phyloP scores from a whole-genome alignment of 768 basidiomycete genomes.

The Boletus eberwhitei region DNA sequence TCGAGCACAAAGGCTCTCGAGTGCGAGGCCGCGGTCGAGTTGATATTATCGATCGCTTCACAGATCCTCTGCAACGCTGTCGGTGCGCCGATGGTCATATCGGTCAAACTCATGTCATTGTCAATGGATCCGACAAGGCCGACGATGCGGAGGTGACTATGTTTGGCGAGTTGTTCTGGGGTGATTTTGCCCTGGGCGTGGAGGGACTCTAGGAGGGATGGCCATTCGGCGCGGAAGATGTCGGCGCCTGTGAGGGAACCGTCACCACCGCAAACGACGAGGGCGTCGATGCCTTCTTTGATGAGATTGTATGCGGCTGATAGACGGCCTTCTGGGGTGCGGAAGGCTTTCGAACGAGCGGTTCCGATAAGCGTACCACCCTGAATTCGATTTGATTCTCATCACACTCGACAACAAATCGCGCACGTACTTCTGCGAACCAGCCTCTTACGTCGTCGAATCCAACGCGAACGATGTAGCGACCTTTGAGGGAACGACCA shows the following conservation, averaged over 20 bases:
- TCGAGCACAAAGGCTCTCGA: slow-evolving; percentile 97
- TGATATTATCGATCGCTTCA: slow-evolving; percentile 97
- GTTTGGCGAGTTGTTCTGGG: slow-evolving; percentile 61
- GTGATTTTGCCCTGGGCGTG: slow-evolving; percentile 72
- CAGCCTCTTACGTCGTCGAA: slow-evolving; percentile 98
- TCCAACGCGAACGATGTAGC: slow-evolving; percentile 92
- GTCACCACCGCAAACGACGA: slow-evolving; percentile 97
- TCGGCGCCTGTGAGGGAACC: slow-evolving; percentile 97
- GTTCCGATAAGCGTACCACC: slow-evolving; percentile 97
- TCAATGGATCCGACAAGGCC: slow-evolving; percentile 99
- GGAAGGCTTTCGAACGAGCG: slow-evolving; percentile 79
- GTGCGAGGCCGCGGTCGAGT: slow-evolving; percentile 93
- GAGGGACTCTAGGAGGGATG: slow-evolving; percentile 70
- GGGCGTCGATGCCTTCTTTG: slow-evolving; percentile 94
- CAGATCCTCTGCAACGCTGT: slow-evolving; percentile 96
- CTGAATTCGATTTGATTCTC: slow-evolving; percentile 35
- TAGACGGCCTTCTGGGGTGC: slow-evolving; percentile 84
- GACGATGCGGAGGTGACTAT: slow-evolving; percentile 89
- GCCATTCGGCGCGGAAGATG: slow-evolving; percentile 92
- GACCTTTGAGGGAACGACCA: slow-evolving; percentile 77
- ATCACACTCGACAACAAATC: not conserved
- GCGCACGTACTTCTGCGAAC: slow-evolving; percentile 73
- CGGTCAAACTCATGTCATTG: slow-evolving; percentile 98
- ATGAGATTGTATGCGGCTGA: slow-evolving; percentile 88
- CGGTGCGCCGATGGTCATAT: slow-evolving; percentile 93